Evolutionary conservation across 129 eudicot species (phyloP), one percentile per base, ranked within the genome.

Genomic region (Tanacetum coccineum): DNA sequence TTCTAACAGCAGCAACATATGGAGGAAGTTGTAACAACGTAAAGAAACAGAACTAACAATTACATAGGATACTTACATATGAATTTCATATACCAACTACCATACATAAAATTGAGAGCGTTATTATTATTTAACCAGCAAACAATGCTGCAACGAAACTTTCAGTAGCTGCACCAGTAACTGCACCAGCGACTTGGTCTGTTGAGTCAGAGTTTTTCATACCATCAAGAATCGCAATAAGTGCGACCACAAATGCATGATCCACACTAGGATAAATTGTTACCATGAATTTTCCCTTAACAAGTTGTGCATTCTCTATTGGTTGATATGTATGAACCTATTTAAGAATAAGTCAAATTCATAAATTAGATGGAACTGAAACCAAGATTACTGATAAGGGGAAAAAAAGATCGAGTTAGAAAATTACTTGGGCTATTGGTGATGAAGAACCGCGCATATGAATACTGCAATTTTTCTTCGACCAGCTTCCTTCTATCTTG

Each of bases 201-300:
- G 26, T 62, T 36, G 42, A 0, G 25, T 15, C 13, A 13, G 66
- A 39, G 50, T 9, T 62, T 62, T 62, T 39, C 66, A 62, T 26
- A 19, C 40, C 65, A 30, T 78, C 83, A 30, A 82, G 76, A 30
- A 82, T 75, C 66, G 70, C 83, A 0, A 82, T 47, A 50, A 82
- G 79, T 26, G 83, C 76, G 28, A 71, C 73, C 14, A 82, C 62
- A 59, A 82, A 82, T 28, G 87, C 81, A 44, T 75, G 66, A 60
- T 82, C 87, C 11, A 78, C 76, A 25, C 76, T 67, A 3, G 87
- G 87, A 64, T 71, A 82, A 9, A 75, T 74, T 3, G 86, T 82
- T 59, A 82, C 83, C n/a, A 70, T 67, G 47, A 82, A 82, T 4
- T 75, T 74, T 48, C 74, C 86, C 59, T 78, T 70, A 25, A 67